phyloP scores from a whole-genome alignment of 2,329 filamentous ascomycete genomes.

The Pseudocercospora fuligena region DNA sequence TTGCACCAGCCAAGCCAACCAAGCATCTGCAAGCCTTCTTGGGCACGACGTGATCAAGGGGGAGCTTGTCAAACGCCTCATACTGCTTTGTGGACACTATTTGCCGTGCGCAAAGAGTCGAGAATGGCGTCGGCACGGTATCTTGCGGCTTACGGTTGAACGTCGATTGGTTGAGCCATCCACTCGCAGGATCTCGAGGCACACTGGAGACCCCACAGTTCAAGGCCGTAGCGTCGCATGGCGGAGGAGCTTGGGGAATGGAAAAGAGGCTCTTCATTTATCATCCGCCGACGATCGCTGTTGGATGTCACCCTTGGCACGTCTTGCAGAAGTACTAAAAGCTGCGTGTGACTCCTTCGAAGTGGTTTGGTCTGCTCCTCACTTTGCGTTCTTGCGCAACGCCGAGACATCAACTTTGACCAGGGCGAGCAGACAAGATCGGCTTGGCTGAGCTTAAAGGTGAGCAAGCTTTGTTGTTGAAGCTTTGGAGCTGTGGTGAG shows the following conservation, averaged over 20 bases:
- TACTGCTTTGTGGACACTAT: background rate
- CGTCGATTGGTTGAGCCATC: background rate
- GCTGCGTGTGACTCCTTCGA: background rate
- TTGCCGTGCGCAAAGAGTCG: background rate
- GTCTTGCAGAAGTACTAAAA: slow-evolving; percentile 9
- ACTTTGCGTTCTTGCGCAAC: slow-evolving; percentile 4
- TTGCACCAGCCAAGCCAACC: background rate
- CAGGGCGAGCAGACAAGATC: background rate
- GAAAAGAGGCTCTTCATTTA: slow-evolving; percentile 2
- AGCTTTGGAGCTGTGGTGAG: background rate
- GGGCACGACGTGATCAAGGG: background rate
- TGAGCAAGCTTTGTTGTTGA: slow-evolving; percentile 18
- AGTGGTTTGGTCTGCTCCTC: background rate
- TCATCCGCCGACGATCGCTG: slow-evolving; percentile 1
- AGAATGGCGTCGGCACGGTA: background rate
- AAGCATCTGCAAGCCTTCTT: slow-evolving; percentile 1
- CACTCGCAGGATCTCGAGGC: background rate
- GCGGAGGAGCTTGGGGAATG: background rate
- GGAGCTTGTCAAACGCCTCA: background rate
- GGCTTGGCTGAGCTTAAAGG: slow-evolving; percentile 20
- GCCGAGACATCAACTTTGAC: slow-evolving; percentile 1
- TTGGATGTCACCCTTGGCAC: slow-evolving; percentile 9
- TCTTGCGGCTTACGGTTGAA: background rate
- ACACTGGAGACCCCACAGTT: background rate
- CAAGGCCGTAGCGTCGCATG: background rate